phyloP scores from a whole-genome alignment of 768 basidiomycete species.

The Suillus hirtellus region DNA sequence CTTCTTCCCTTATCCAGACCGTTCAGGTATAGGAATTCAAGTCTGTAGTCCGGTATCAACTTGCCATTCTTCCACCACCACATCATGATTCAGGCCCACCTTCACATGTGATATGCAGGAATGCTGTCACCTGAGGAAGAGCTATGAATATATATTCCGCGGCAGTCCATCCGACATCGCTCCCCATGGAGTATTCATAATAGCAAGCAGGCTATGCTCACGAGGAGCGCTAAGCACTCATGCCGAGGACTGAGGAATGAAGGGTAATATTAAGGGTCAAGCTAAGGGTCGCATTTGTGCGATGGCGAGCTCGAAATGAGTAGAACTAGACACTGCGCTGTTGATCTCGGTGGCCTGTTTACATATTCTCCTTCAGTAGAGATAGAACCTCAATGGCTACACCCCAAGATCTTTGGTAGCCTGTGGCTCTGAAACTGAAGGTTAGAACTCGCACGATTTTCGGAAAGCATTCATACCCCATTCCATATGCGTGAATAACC shows the following conservation, averaged over 20 bases:
- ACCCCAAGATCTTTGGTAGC: conserved; percentile 49
- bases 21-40: too few relatives aligned
- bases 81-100: too few relatives aligned
- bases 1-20: too few relatives aligned
- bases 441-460: conserved; percentile 15
- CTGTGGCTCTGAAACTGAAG: conserved; percentile 29
- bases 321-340: too few relatives aligned
- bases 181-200: neutral
- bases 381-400: conserved; percentile 38
- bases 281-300: neutral
- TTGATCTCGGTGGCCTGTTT: neutral
- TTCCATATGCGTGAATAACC: conserved; percentile 64
- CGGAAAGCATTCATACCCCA: conserved; percentile 41
- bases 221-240: neutral
- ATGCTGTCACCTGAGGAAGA: conserved; percentile 63
- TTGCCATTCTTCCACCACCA: too few relatives aligned
- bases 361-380: conserved; percentile 21
- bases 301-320: neutral
- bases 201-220: neutral
- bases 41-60: too few relatives aligned
- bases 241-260: neutral
- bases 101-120: conserved; percentile 48
- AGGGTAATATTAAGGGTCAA: neutral
- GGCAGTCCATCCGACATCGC: neutral
- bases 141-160: conserved; percentile 53